A percentile compares a stretch with the other conserved stretches of the same genome.
Conservation (phyloP, 208 protist species). For the Wallacemonas sp. region DNA sequence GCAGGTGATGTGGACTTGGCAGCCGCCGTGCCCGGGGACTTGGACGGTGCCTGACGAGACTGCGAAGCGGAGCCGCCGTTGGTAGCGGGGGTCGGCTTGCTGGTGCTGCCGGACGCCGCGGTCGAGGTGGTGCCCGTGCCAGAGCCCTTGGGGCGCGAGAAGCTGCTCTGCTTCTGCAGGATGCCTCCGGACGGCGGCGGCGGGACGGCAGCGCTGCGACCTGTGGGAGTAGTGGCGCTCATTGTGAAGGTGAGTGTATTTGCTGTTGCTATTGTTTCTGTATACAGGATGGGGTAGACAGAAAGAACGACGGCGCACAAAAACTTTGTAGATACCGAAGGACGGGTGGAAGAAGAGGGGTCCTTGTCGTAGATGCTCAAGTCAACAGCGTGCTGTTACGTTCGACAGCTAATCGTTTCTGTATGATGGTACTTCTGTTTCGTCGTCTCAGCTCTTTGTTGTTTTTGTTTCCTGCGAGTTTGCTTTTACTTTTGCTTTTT, state of each 20-base stretch:
- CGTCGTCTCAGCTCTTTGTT: no score
- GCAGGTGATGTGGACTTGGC: neutral
- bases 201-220: slow-evolving; percentile 5
- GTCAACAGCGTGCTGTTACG: no score
- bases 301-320: neutral
- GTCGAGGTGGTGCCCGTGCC: neutral
- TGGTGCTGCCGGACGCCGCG: neutral
- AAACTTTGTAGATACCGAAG: no score
- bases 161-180: slow-evolving; percentile 37
- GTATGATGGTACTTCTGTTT: no score
- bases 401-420: no score
- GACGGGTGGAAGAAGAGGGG: no score
- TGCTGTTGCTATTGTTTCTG: no score
- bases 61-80: neutral
- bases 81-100: slow-evolving; percentile 16
- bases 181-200: slow-evolving; percentile 25
- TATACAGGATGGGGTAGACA: neutral
- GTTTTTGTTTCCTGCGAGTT: no score
- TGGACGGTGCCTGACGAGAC: neutral
- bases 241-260: neutral
- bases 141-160: slow-evolving; percentile 21
- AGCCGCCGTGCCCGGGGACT: neutral
- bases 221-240: slow-evolving; percentile 14
- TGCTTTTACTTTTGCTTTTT: no score
- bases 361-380: no score